Base-by-base conservation (phyloP, 2,329 filamentous ascomycete species). In the Calonectria montana region DNA sequence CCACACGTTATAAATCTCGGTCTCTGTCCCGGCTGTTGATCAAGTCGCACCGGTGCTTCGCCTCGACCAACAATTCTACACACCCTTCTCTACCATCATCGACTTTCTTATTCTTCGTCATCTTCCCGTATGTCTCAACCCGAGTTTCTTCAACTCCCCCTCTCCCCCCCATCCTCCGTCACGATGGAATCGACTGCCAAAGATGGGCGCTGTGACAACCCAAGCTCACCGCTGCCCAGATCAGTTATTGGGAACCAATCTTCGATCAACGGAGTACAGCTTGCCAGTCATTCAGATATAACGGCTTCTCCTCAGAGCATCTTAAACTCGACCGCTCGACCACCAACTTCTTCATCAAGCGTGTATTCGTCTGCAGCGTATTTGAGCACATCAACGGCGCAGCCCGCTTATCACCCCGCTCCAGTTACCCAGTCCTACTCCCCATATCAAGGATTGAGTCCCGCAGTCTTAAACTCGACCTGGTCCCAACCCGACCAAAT, bases 101-200 rank as follows among this genome's bases (percentile, higher is more conserved):
- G 50, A 50, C 67, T 47, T 75, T 73, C 57, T 69, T 59, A 67
- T 70, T 70, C 74, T 63, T 78, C 69, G 59, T 72, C 70, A 65
- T 72, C 66, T 75, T 76, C 73, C 76, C 77, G 77, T 79, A 79
- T 79, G 77, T 79, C 77, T 79, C 77, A 78, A 78, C 66, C 77
- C 70, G 77, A 79, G 74, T 72, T 69, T 73, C 70, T 79, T 57
- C 79, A 77, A 67, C 73, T 79, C 63, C 77, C 77, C 72, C 77
- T 74, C 65, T 79, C 77, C 65, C 77, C 77, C 71, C 77, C 77
- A 72, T 79, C 76, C 55, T 79, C 77, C 71, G 73, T 79, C 69
- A 79, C 77, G 77, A 79, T 79, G 77, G 77, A 79, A 69, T 75
- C 77, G 75, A 73, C 71, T 70, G 62, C 67, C 69, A 73, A 73